Base-by-base conservation (phyloP, 1,139 yeast species). In the Meyerozyma sp. region DNA sequence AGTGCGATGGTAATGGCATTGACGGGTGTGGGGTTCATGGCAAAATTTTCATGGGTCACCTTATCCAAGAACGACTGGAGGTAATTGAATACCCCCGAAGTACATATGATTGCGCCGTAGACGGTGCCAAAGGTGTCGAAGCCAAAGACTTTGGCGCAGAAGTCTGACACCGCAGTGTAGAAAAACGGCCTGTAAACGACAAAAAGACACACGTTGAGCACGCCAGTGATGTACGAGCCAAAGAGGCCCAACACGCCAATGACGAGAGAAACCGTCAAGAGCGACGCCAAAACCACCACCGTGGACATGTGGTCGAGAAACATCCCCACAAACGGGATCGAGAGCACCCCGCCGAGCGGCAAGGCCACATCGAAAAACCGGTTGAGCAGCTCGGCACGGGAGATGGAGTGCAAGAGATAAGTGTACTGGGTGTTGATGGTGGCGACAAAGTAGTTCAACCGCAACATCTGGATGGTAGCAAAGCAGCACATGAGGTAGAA, bases 141-240 rank as follows among this genome's bases (percentile, higher is more conserved):
- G 0, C 98, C 98, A 68, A 91, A 91, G 18, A 90, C 94, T 58
- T 91, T 91, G 37, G 96, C 95, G 59, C 91, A 79, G 58, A 82
- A 88, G 62, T 91, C 97, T 4, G 95, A 85, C 1, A 90, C 87
- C 0, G 95, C 89, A 2, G 98, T 90, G 63, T 90, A 91, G 58
- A 86, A 89, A 57, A 90, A 86, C 13, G 98, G 97, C 61, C 98
- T 76, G 63, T 86, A 90, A 1, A 87, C 70, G n/a, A 88, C 96
- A 52, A 72, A 72, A 8, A 72, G 45, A 42, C 63, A 55, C 8
- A 72, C 64, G 43, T 70, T 68, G 36, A 68, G 34, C 10, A 70
- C 40, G 4, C 71, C 75, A 9, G 61, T 44, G 21, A 45, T 36
- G 47, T 58, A 66, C 42, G 54, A 57, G 27, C 69, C 61, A 40